Base-by-base conservation (phyloP, 2,329 filamentous ascomycete species). In the Didymella glomerata region DNA sequence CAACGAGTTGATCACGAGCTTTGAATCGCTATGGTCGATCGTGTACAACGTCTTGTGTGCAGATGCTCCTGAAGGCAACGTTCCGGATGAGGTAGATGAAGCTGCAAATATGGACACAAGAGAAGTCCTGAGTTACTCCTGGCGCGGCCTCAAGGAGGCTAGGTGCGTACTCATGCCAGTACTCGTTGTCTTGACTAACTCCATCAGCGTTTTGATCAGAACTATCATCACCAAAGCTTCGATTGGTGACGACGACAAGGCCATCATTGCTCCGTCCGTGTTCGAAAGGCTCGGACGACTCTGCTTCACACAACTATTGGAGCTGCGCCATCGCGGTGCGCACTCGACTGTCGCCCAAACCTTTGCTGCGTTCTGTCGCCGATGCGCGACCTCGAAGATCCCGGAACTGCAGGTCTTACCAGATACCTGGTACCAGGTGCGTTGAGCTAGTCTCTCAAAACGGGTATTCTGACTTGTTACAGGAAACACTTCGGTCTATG, bases 311-410 rank as follows among this genome's bases (percentile, higher is more conserved):
- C 92, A 99, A 71, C 82, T 99, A 9, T 87, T 92, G 0, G 90
- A 86, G 51, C 82, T 99, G 28, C 86, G 95, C 40, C 95, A 99
- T 76, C 86, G 95, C 57, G 95, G 95, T 56, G 95, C 95, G 7
- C 96, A 98, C 71, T 95, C 92, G 0, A 94, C 94, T 0, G 95
- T 98, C 2, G 91, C 94, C 0, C 88, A 92, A 52, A 97, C 93
- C 0, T 98, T 97, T 76, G 85, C 87, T 1, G 84, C 86, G 25
- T 96, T 93, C 69, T 98, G 94, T 83, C 89, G 79, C 69, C 88
- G 76, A 77, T 86, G 82, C 66, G 78, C 85, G 9, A 83, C 85
- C 49, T 83, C 86, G 28, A 74, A 77, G 10, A 77, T 84, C 20
- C 71, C 77, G 9, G 64, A 68, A 9, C 73, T 84, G n/a, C 74